Conservation (phyloP, 495 filamentous ascomycete genomes). For the Aspergillus sclerotioniger region DNA sequence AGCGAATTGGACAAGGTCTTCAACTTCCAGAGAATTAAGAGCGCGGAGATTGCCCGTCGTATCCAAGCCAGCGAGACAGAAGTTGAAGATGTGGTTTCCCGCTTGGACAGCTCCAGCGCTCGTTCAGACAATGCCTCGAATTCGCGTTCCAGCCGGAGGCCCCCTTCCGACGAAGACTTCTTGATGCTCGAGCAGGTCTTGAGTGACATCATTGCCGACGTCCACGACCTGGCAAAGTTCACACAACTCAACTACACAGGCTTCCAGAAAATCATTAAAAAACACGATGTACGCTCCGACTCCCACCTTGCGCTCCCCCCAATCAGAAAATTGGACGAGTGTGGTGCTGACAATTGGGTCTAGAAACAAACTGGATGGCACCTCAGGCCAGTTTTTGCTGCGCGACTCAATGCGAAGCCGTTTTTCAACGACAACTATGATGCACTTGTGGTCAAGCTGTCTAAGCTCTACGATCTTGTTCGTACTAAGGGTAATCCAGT, state of each 20-base stretch:
- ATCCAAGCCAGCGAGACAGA: slow-evolving; percentile 85
- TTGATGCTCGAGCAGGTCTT: slow-evolving; percentile 90
- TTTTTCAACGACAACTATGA: slow-evolving; percentile 99
- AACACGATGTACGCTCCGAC: slow-evolving; percentile 76
- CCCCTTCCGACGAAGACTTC: slow-evolving; percentile 82
- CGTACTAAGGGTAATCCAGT: slow-evolving; percentile 89
- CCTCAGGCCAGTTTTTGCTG: slow-evolving; percentile 89
- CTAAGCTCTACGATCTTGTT: slow-evolving; percentile 91
- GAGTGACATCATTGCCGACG: slow-evolving; percentile 97
- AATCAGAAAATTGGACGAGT: background rate
- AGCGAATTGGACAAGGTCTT: slow-evolving; percentile 94
- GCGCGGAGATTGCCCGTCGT: slow-evolving; percentile 85
- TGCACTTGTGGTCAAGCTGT: slow-evolving; percentile 91
- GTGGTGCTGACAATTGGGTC: slow-evolving; percentile 15
- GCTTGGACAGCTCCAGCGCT: slow-evolving; percentile 48
- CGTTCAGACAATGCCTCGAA: slow-evolving; percentile 24
- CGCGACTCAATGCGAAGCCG: slow-evolving; percentile 88
- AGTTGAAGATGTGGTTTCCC: slow-evolving; percentile 79
- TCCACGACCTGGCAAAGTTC: slow-evolving; percentile 97
- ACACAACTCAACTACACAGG: slow-evolving; percentile 98
- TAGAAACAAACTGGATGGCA: slow-evolving; percentile 95
- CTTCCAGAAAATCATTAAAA: slow-evolving; percentile 99
- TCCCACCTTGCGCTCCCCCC: background rate
- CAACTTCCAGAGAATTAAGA: slow-evolving; percentile 93
- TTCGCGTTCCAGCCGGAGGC: slow-evolving; percentile 26